These are phyloP conservation scores for Xerocomellus amylosporus DNA, from an alignment of 768 basidiomycete species.

Conservation along the genomic window DNA sequence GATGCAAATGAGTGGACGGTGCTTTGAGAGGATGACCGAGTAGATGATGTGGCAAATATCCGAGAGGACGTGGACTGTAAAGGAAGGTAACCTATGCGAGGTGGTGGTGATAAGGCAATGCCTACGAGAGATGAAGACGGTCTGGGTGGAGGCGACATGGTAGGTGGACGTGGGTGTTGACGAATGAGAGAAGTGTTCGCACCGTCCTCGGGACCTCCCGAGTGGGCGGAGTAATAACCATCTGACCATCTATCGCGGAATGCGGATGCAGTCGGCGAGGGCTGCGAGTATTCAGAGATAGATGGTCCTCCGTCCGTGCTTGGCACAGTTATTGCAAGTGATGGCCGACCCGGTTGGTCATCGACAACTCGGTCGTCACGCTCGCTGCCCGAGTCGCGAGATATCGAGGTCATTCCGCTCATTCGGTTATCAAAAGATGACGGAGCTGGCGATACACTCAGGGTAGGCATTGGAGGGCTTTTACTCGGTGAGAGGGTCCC, in stretches of 20 bases:
- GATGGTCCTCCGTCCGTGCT: conserved; percentile 46
- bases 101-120: conserved; percentile 56
- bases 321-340: conserved; percentile 50
- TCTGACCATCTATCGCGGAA: conserved; percentile 57
- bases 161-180: conserved; percentile 22
- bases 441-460: conserved; percentile 30
- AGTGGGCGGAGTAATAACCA: conserved; percentile 31
- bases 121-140: conserved; percentile 60
- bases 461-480: conserved; percentile 43
- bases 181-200: conserved; percentile 17
- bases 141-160: conserved; percentile 57
- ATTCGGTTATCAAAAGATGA: conserved; percentile 26
- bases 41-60: conserved; percentile 12
- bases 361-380: conserved; percentile 34
- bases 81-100: conserved; percentile 22
- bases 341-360: conserved; percentile 38
- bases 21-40: conserved; percentile 29
- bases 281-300: conserved; percentile 64
- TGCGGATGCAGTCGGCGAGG: conserved; percentile 77
- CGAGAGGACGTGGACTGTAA: conserved; percentile 21
- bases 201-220: conserved; percentile 19
- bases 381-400: conserved; percentile 40
- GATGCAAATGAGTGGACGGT: conserved; percentile 34
- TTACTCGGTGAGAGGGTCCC: conserved; percentile 32
- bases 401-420: conserved; percentile 23